Percentiles rank a stretch among this genome's conserved stretches.
Evolutionary conservation across 2,329 filamentous ascomycete genomes (phyloP).

Genomic region (Elsinoe fawcettii): DNA sequence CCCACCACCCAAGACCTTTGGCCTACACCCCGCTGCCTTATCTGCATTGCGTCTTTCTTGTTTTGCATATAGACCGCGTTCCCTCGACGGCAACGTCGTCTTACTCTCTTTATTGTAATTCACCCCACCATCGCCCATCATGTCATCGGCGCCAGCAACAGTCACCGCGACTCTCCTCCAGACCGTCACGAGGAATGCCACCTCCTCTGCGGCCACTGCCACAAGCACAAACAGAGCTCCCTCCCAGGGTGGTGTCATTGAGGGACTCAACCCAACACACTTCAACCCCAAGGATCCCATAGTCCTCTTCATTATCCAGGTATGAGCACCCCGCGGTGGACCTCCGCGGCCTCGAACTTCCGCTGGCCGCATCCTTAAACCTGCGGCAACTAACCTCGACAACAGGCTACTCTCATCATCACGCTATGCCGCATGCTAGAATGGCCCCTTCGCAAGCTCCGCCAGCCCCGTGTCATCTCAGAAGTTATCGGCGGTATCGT

Average conservation of each 20-base stretch:
- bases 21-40: background rate
- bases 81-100: slow-evolving; percentile 6
- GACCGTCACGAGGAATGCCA: slow-evolving; percentile 22
- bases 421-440: slow-evolving; percentile 67
- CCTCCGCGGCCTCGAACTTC: background rate
- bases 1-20: background rate
- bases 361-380: background rate
- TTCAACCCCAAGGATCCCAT: slow-evolving; percentile 67
- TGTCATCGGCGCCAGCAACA: slow-evolving; percentile 17
- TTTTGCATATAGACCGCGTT: background rate
- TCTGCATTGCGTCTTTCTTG: background rate
- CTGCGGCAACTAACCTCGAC: background rate
- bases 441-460: slow-evolving; percentile 66
- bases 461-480: slow-evolving; percentile 74
- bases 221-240: slow-evolving; percentile 32
- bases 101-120: background rate
- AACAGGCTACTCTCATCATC: slow-evolving; percentile 62
- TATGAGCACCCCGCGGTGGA: slow-evolving; percentile 26
- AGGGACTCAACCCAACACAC: slow-evolving; percentile 59
- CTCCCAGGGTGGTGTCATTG: slow-evolving; percentile 61
- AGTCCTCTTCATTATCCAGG: slow-evolving; percentile 68
- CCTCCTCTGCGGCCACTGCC: slow-evolving; percentile 20
- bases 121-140: background rate
- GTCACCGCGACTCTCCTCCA: slow-evolving; percentile 21
- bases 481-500: slow-evolving; percentile 81